Base-by-base conservation (phyloP, 2,329 filamentous ascomycete species). In the Ascochyta koolunga region DNA sequence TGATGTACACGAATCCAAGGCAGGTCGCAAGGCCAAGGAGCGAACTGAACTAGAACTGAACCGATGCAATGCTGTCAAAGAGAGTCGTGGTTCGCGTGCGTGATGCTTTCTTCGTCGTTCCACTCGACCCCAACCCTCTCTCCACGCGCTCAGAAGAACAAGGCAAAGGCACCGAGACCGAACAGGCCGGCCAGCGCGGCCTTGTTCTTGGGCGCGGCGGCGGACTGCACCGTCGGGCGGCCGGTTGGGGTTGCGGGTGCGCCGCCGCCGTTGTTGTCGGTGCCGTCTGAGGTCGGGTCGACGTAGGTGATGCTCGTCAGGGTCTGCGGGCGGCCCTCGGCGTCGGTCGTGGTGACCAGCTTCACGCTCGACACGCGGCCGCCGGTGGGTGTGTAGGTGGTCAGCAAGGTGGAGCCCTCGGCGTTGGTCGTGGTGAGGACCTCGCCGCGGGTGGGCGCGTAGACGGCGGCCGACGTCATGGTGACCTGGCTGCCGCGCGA, bases 331-430 rank as follows among this genome's bases (percentile, higher is more conserved):
- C 68, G 43, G 8, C 73, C 73, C 38, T 71, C 54, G 0, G 57
- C 72, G 36, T 71, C 58, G 0, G 60, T 42, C 13, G 68, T 67
- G 7, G 69, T 75, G 32, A 70, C 52, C 3, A 80, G 59, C 25
- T 76, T 69, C 24, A 81, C 56, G 40, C 69, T 68, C 58, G 68
- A 76, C 18, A 81, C 74, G 8, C 58, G 64, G 18, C 73, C 77
- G 39, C 73, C 78, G 40, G 63, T 69, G 4, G 79, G 79, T 1
- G 78, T 80, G 61, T 77, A 80, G 1, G 79, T 82, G 2, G 79
- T 78, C 44, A 79, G 58, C 50, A 80, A 73, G 3, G 77, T 76
- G 32, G 64, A 57, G 21, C 79, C 79, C 7, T 56, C 21, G 2
- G 59, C 65, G 56, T 81, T 69, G 10, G 78, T 81, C 15, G 69